Evolutionary conservation across 768 basidiomycete species (phyloP), one percentile per base, ranked within the genome.

Genomic region (Galerina sulciceps): DNA sequence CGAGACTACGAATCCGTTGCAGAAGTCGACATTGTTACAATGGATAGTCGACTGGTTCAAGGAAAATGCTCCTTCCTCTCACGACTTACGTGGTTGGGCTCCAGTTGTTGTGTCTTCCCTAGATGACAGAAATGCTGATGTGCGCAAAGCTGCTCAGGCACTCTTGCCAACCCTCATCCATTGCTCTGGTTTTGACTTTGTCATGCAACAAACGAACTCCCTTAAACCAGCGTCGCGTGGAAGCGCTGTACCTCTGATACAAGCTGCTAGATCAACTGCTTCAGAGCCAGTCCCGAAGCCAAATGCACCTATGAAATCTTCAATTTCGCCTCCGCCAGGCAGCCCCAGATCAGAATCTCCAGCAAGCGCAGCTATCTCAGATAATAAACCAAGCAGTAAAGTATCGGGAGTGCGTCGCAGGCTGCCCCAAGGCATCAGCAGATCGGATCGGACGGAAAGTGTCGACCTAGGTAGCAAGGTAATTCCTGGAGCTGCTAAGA

Each of bases 181-280:
- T 3, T 85, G 73, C 46, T 87, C 86, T 34, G 94, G 97, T 5
- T 94, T 85, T 67, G 91, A 94, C 63, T 86, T 86, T 66, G 88
- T 99, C 49, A 80, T 97, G 79, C 87, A 92, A 36, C 89, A 94
- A 73, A 91, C 94, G 10, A 87, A 83, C 60, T 85, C 87, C 0
- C 79, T 99, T 59, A 99, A 99, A 69, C 91, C 96, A 26, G 97
- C 97, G 0, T 96, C 95, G 10, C 88, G 89, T 54, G 76, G 85
- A 42, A 89, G 90, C 26, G 93, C 94, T 6, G 74, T 90, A 10
- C 95, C 96, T 10, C 79, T 98, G 36, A 93, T 99, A 58, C 92
- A 97, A 70, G 89, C 90, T 10, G 93, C 94, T 34, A 85, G 87
- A 38, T 80, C 84, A 10, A 62, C 79, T n/a, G 69, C 73, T 18